Evolutionary conservation across 306 rosid genomes (phyloP).

Genomic region (Biancaea sappan): DNA sequence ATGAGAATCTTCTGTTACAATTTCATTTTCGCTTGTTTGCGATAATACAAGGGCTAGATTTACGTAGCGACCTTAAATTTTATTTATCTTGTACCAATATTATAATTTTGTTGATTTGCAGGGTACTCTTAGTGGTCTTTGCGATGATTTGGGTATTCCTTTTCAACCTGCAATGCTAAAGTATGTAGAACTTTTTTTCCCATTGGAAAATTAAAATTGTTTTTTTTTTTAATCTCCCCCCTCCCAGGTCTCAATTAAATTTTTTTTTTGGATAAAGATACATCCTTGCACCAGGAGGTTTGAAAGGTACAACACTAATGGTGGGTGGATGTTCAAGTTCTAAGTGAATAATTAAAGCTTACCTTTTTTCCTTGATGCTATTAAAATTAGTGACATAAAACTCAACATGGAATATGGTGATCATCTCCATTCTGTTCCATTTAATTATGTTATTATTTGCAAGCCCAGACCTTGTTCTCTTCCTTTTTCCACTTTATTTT

Average conservation of each 20-base stretch:
- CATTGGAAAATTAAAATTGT: conserved; percentile 12
- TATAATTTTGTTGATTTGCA: conserved; percentile 37
- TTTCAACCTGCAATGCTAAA: conserved; percentile 74
- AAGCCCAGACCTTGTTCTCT: conserved; percentile 10
- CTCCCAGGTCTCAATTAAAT: background rate
- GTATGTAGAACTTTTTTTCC: conserved; percentile 45
- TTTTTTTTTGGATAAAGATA: background rate
- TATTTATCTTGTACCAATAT: background rate
- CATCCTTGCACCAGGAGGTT: conserved; percentile 4
- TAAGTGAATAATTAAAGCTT: background rate
- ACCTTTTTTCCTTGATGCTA: background rate
- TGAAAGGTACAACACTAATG: background rate
- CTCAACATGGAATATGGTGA: background rate
- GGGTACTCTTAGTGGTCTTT: conserved; percentile 69
- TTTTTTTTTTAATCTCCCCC: background rate
- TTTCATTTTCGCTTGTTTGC: conserved; percentile 4
- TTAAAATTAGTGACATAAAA: background rate
- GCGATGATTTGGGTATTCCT: conserved; percentile 73
- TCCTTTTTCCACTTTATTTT: conserved; percentile 6
- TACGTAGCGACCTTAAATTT: conserved; percentile 19
- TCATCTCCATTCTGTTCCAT: background rate
- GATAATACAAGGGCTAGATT: conserved; percentile 2
- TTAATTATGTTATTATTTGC: background rate
- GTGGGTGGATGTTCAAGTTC: conserved; percentile 6
- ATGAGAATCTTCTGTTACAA: conserved; percentile 1